Evolutionary conservation across 768 basidiomycete species (phyloP).

Genomic region (Collybia nuda): DNA sequence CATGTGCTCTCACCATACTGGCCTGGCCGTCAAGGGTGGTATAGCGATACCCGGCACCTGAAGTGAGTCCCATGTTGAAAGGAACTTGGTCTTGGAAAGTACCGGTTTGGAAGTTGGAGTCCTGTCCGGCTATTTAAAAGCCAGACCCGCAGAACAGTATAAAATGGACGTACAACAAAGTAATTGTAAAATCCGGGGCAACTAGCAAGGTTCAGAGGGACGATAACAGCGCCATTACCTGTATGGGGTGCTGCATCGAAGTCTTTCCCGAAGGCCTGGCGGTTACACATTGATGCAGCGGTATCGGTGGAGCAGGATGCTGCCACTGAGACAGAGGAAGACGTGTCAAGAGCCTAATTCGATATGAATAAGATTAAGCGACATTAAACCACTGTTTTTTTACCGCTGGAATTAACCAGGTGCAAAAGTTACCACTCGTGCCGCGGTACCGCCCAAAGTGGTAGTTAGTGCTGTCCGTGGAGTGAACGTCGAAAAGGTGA

Average conservation of each 20-base stretch:
- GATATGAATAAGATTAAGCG: neutral
- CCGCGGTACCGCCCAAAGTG: constrained; percentile 25
- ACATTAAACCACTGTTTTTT: neutral
- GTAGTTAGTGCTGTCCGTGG: constrained; percentile 16
- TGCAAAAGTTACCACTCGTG: constrained; percentile 23
- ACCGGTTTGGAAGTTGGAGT: constrained; percentile 19
- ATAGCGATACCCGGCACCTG: constrained; percentile 19
- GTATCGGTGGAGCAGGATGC: constrained; percentile 19
- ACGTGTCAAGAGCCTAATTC: constrained; percentile 14
- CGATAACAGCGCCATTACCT: constrained; percentile 21
- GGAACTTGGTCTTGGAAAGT: constrained; percentile 23
- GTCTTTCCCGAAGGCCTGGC: constrained; percentile 21
- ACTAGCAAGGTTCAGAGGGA: constrained; percentile 18
- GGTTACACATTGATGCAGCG: constrained; percentile 16
- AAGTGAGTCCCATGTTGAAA: constrained; percentile 20
- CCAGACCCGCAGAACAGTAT: neutral
- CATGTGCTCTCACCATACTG: constrained; percentile 23
- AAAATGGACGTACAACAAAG: constrained; percentile 16
- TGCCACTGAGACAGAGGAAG: constrained; percentile 3
- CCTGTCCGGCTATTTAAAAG: constrained; percentile 5
- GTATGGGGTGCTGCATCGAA: constrained; percentile 24
- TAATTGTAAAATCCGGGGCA: constrained; percentile 25
- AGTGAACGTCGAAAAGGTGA: constrained; percentile 21
- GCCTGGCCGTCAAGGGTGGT: constrained; percentile 18
- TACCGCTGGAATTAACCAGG: constrained; percentile 20